Base-by-base conservation (phyloP, 1,284 basidiomycete species). In the Uromyces viciae-fabae region DNA sequence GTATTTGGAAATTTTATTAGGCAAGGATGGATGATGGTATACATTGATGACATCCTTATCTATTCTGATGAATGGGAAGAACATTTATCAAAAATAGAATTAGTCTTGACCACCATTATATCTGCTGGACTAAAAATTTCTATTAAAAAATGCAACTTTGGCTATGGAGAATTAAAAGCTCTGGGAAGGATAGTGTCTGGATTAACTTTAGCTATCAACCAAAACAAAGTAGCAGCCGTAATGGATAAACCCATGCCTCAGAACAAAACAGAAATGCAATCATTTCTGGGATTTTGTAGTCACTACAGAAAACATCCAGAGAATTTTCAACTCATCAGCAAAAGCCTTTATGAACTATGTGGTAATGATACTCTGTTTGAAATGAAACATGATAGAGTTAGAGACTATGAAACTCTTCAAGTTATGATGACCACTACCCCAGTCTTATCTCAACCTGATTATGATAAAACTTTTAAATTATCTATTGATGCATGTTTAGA, bases 221-320 rank as follows among this genome's bases (percentile, higher is more conserved):
- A 54, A 19, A 54, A 54, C 15, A 54, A 19, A 54, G 52, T 54
- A 19, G 52, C 52, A 7, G 52, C 52, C 4, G 52, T 54, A 4
- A 4, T 54, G 52, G 22, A n/a, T 4, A 54, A 54, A 54, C 5
- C 52, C 1, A 40, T 40, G 0, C 88, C 88, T 0, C 82, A 71
- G 0, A 83, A 79, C 9, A 69, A 40, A 3, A 40, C 36, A 4
- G 42, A 46, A 22, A 54, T 54, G 52, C 52, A 54, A 19, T 54
- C 52, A 4, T 54, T 54, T 54, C 52, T 54, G 4, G 52, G 52
- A 5, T 54, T 54, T 17, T 54, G 4, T 17, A 54, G 52, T 54
- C 28, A 54, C 28, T 54, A 54, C 15, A 54, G 52, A 19, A 14
- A 31, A 7, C 38, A 40, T 22, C 33, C 36, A 3, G 17, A 8